phyloP scores from a whole-genome alignment of 2,329 filamentous ascomycete species.

The Cercospora citrullina region DNA sequence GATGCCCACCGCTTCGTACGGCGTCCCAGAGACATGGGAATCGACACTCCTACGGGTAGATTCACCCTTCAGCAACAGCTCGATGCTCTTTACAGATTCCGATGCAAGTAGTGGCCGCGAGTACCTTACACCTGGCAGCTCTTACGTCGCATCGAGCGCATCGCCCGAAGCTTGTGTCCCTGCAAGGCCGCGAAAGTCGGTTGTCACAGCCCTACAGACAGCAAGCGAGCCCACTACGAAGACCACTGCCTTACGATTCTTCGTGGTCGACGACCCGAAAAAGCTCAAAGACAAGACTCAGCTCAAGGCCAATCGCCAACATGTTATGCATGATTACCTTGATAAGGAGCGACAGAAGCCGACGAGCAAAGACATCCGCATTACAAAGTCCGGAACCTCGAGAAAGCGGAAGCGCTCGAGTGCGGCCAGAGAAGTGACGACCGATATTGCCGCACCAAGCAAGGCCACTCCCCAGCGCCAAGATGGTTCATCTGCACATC shows the following conservation, averaged over 20 bases:
- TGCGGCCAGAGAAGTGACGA: background rate
- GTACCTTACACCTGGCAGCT: background rate
- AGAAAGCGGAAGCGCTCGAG: constrained; percentile 23
- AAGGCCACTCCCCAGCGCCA: background rate
- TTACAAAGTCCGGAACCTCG: constrained; percentile 15
- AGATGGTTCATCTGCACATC: background rate
- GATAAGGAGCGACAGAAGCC: constrained; percentile 35
- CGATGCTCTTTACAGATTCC: background rate
- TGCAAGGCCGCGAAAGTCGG: background rate
- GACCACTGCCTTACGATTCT: constrained; percentile 25
- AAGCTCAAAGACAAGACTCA: constrained; percentile 34
- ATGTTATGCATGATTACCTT: constrained; percentile 39
- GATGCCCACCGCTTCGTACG: background rate
- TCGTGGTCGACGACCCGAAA: constrained; percentile 32
- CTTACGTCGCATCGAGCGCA: background rate
- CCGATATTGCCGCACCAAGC: background rate
- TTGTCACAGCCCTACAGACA: background rate
- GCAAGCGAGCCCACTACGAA: background rate
- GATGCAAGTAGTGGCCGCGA: background rate
- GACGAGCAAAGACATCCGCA: constrained; percentile 29
- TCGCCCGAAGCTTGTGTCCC: background rate
- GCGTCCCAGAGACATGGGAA: background rate
- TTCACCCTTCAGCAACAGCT: background rate
- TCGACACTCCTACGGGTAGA: background rate
- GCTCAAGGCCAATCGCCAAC: constrained; percentile 35